A percentile compares a stretch with the other conserved stretches of the same genome.
These are phyloP conservation scores for Asclepias syriaca DNA, from an alignment of 257 asterid species.

Conservation along the genomic window DNA sequence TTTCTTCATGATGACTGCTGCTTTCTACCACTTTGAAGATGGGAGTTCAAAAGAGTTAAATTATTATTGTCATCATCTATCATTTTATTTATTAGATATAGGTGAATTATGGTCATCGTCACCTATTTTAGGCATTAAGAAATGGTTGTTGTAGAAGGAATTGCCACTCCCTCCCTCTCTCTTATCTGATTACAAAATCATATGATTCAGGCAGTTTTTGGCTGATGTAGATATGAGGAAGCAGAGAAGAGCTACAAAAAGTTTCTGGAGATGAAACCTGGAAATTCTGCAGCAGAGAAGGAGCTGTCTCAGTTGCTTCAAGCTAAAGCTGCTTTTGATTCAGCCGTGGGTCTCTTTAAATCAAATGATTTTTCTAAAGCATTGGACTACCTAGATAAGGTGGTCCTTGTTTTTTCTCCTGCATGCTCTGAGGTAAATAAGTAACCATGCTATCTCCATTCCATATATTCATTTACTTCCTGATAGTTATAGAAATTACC, in stretches of 20 bases:
- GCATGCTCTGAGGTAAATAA: slow-evolving; percentile 70
- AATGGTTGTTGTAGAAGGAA: background rate
- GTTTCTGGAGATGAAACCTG: slow-evolving; percentile 73
- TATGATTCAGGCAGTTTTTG: slow-evolving; percentile 43
- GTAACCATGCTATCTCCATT: background rate
- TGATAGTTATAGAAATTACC: background rate
- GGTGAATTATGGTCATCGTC: background rate
- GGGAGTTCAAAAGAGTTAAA: background rate
- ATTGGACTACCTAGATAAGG: slow-evolving; percentile 66
- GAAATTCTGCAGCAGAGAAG: slow-evolving; percentile 69
- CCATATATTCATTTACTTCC: background rate
- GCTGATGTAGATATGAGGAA: slow-evolving; percentile 79
- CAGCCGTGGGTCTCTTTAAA: slow-evolving; percentile 58
- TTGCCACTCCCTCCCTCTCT: background rate
- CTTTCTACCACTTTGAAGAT: background rate
- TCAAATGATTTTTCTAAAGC: slow-evolving; percentile 65
- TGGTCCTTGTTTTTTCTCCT: slow-evolving; percentile 89
- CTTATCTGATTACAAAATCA: slow-evolving; percentile 26
- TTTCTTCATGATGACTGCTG: background rate
- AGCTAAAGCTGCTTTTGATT: slow-evolving; percentile 65
- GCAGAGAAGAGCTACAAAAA: slow-evolving; percentile 71
- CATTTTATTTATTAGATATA: background rate
- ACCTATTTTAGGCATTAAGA: background rate
- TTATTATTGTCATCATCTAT: background rate
- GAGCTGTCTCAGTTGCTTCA: slow-evolving; percentile 81